phyloP scores from a whole-genome alignment of 768 basidiomycete species.

The Amanita rubescens region DNA sequence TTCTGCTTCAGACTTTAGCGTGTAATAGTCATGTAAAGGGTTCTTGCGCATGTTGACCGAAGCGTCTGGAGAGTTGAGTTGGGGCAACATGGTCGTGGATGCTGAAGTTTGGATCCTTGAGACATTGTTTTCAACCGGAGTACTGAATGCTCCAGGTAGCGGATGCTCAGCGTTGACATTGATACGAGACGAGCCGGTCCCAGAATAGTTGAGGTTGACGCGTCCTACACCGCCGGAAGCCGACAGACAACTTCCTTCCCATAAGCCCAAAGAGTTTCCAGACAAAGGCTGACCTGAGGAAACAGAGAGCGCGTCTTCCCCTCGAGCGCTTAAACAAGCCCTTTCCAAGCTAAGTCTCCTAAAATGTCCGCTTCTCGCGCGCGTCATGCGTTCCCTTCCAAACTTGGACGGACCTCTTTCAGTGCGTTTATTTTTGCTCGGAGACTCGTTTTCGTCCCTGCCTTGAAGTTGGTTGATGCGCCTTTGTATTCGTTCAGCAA shows the following conservation, averaged over 20 bases:
- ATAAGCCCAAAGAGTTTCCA: neutral
- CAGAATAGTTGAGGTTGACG: neutral
- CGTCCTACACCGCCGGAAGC: neutral
- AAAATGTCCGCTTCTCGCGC: conserved; percentile 4
- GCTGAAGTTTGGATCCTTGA: neutral
- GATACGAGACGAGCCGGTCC: neutral
- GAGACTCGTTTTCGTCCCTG: neutral
- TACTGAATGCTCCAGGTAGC: neutral
- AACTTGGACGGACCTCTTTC: neutral
- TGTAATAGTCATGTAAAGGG: neutral
- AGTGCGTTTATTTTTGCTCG: neutral
- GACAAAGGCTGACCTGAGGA: neutral
- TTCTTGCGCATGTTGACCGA: neutral
- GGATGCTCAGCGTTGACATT: neutral
- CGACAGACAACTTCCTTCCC: neutral
- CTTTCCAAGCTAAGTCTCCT: conserved; percentile 5
- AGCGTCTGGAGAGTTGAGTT: neutral
- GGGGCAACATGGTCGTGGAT: neutral
- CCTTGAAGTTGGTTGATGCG: conserved; percentile 1
- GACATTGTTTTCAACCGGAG: neutral
- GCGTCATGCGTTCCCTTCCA: neutral
- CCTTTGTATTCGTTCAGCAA: conserved; percentile 1
- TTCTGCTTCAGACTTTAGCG: conserved; percentile 2
- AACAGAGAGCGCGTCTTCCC: neutral
- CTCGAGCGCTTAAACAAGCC: neutral